phyloP scores from a whole-genome alignment of 345 rosid genomes.

The Draba incana region DNA sequence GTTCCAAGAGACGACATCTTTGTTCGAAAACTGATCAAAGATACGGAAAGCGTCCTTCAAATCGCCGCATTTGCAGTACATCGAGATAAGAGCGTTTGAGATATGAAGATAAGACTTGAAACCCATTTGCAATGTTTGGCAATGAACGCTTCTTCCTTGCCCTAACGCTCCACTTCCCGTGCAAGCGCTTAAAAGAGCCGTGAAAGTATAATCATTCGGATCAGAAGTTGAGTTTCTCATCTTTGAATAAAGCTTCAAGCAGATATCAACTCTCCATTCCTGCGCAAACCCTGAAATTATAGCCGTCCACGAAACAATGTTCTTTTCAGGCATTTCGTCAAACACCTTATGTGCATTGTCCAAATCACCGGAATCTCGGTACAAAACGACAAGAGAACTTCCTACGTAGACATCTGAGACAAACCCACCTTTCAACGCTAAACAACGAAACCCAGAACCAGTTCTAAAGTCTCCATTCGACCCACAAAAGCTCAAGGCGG shows the following conservation, averaged over 20 bases:
- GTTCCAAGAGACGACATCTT: conserved; percentile 87
- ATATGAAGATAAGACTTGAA: conserved; percentile 58
- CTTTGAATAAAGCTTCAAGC: conserved; percentile 57
- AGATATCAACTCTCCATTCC: conserved; percentile 62
- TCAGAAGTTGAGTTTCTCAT: conserved; percentile 61
- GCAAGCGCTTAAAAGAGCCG: conserved; percentile 79
- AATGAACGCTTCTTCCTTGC: conserved; percentile 79
- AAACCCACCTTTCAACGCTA: conserved; percentile 61
- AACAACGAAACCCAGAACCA: conserved; percentile 66
- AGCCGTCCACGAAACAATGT: conserved; percentile 86
- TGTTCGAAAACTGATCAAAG: conserved; percentile 49
- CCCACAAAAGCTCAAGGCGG: conserved; percentile 60
- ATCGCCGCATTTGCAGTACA: conserved; percentile 85
- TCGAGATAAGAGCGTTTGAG: conserved; percentile 76
- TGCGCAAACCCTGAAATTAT: conserved; percentile 82
- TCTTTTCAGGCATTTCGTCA: conserved; percentile 78
- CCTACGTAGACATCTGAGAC: conserved; percentile 66
- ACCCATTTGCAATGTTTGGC: conserved; percentile 68
- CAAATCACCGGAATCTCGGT: conserved; percentile 52
- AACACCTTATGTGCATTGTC: conserved; percentile 58
- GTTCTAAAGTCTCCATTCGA: conserved; percentile 50
- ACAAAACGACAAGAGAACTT: conserved; percentile 63
- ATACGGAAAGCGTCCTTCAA: conserved; percentile 54
- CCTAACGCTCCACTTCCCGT: conserved; percentile 79
- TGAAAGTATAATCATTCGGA: conserved; percentile 81